Evolutionary conservation across 164 flowering plant genomes (phyloP), one percentile per base, ranked within the genome.

Genomic region (Umbellularia californica): DNA sequence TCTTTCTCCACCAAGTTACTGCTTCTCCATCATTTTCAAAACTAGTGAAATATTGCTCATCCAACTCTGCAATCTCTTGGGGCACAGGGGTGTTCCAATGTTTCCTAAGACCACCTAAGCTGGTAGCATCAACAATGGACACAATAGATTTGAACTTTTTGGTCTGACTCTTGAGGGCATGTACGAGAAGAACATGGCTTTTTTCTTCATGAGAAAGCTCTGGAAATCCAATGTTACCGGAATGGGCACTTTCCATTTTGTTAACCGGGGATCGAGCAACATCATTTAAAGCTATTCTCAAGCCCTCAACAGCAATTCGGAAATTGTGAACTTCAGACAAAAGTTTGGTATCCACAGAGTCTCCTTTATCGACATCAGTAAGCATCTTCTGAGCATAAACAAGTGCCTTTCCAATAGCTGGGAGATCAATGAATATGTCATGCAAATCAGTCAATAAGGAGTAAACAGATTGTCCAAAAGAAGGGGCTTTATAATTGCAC

Each of bases 31-130:
- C 82, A 28, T 30, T 70, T 78, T 78, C 93, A 70, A 74, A 68
- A 51, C 51, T 28, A 25, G 79, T 76, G n/a, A 88, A 81, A 65
- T 87, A 80, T 70, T 88, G 78, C 62, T 79, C 89, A 27, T 86
- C 85, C 77, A 85, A 75, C 65, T 84, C 83, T 77, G 84, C 81
- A 28, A 92, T 81, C 69, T 93, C 99, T 0, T 19, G 63, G 70
- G 99, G 97, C 71, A 95, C 68, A n/a, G 82, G 30, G n/a, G 89
- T 84, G 69, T 88, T 84, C 99, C 99, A 95, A 75, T 89, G 84
- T 74, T 84, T 91, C 65, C 99, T 86, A 4, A 95, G 82, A 69
- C 97, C 97, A 27, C 85, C 90, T 78, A 95, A 79, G 72, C 83
- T 71, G 77, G 88, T 87, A 11, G 89, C 93, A 85, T 95, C 98